These are phyloP conservation scores for Dorcoceras hygrometricum DNA, from an alignment of 257 asterid genomes.

Conservation along the genomic window DNA sequence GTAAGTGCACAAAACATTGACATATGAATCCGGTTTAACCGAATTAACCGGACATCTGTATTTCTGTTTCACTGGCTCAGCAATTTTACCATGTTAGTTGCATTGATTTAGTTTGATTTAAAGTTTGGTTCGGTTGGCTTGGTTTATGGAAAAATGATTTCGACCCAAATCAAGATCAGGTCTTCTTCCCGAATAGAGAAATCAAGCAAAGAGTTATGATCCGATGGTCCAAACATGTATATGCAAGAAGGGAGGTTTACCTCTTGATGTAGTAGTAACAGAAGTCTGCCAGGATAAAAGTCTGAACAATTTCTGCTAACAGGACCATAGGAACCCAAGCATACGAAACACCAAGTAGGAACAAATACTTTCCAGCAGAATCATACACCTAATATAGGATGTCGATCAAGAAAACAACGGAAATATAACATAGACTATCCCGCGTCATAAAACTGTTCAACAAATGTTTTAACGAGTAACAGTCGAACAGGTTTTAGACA, in stretches of 20 bases:
- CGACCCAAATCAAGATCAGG: too few relatives aligned
- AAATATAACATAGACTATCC: background rate
- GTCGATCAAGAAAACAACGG: background rate
- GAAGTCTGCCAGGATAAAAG: slow-evolving; percentile 88
- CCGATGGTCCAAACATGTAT: background rate
- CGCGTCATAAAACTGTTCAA: background rate
- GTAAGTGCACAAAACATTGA: background rate
- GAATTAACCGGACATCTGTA: background rate
- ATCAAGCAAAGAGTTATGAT: background rate
- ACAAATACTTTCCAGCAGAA: slow-evolving; percentile 48
- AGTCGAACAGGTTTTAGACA: too few relatives aligned
- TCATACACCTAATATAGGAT: background rate
- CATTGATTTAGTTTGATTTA: too few relatives aligned
- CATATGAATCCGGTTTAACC: background rate
- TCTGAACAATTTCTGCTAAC: slow-evolving; percentile 73
- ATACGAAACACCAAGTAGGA: slow-evolving; percentile 58
- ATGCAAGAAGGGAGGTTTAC: slow-evolving; percentile 29
- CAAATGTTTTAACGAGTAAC: too few relatives aligned
- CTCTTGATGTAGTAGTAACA: slow-evolving; percentile 88
- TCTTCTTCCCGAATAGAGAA: too few relatives aligned
- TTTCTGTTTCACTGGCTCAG: too few relatives aligned
- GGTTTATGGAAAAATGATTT: too few relatives aligned
- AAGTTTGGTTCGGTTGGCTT: too few relatives aligned
- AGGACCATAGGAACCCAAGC: slow-evolving; percentile 70
- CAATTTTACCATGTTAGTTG: too few relatives aligned